Percentiles rank a stretch among this genome's conserved stretches.
Conservation (phyloP, 202 grass and related monocot genomes). For the Brachypodium distachyon region DNA sequence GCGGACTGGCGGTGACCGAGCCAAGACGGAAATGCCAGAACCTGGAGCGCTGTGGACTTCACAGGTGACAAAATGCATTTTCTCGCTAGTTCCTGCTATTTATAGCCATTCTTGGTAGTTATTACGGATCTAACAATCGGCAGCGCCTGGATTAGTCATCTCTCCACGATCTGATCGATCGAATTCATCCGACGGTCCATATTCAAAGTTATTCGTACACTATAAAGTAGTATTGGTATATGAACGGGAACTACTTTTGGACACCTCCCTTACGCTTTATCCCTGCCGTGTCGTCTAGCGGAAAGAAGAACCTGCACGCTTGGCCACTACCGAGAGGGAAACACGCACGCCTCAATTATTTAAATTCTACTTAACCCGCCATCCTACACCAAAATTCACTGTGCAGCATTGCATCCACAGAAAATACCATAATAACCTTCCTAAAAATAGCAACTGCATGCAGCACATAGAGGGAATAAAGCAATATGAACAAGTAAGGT, state of each 20-base stretch:
- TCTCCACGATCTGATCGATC: too few species aligned
- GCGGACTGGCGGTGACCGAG: too few species aligned
- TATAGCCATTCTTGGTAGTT: too few species aligned
- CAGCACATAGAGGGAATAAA: too few species aligned
- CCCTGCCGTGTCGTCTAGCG: not conserved
- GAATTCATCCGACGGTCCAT: too few species aligned
- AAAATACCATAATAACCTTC: not conserved
- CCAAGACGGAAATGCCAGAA: too few species aligned
- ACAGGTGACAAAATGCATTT: too few species aligned
- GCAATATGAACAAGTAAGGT: not conserved
- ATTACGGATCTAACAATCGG: too few species aligned
- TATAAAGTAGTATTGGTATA: not conserved
- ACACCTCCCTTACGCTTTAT: not conserved
- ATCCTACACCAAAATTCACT: not conserved
- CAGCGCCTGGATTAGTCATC: too few species aligned
- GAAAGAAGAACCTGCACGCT: not conserved
- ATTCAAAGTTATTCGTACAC: too few species aligned
- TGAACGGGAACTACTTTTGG: not conserved
- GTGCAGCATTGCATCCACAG: not conserved
- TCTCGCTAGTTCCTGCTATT: too few species aligned
- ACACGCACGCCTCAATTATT: not conserved
- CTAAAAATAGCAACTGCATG: not conserved
- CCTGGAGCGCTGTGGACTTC: too few species aligned
- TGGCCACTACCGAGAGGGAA: not conserved
- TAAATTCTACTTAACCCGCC: not conserved